Percentiles rank a stretch among this genome's conserved stretches.
These are phyloP conservation scores for Boletus sp. DNA, from an alignment of 768 basidiomycete species.

Conservation along the genomic window DNA sequence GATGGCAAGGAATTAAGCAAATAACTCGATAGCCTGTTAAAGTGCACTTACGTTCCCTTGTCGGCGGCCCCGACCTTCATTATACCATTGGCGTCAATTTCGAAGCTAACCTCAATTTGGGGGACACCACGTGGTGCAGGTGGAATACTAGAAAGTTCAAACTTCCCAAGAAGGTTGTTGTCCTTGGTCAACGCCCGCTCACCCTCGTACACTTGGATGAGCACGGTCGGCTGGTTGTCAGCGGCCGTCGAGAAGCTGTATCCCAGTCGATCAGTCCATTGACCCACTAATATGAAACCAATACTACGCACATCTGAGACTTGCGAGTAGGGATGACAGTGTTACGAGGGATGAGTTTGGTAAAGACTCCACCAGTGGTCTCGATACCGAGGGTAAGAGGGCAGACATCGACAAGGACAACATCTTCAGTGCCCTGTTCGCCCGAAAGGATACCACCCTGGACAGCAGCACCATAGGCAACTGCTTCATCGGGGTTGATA, in stretches of 20 bases:
- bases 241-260: constrained; percentile 74
- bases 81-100: constrained; percentile 93
- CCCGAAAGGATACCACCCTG: constrained; percentile 98
- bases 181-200: constrained; percentile 97
- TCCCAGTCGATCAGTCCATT: neutral
- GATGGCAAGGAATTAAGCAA: neutral
- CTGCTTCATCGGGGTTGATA: constrained; percentile 99
- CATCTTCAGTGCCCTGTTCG: constrained; percentile 84
- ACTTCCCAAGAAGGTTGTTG: constrained; percentile 97
- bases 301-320: constrained; percentile 70
- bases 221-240: constrained; percentile 91
- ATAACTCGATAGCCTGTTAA: too few relatives aligned
- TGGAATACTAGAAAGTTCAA: constrained; percentile 89
- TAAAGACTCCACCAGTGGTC: constrained; percentile 98
- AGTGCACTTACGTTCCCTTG: constrained; percentile 78
- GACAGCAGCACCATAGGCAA: constrained; percentile 97
- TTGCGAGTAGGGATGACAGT: constrained; percentile 98
- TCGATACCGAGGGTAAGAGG: constrained; percentile 98
- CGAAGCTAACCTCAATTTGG: constrained; percentile 96
- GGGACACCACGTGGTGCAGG: constrained; percentile 96
- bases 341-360: constrained; percentile 96
- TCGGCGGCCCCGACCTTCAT: constrained; percentile 92
- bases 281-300: neutral
- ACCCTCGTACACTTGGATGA: constrained; percentile 97
- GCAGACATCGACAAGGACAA: constrained; percentile 95